Base-by-base conservation (phyloP, 2,329 filamentous ascomycete species). In the Furcasterigmium sp. region DNA sequence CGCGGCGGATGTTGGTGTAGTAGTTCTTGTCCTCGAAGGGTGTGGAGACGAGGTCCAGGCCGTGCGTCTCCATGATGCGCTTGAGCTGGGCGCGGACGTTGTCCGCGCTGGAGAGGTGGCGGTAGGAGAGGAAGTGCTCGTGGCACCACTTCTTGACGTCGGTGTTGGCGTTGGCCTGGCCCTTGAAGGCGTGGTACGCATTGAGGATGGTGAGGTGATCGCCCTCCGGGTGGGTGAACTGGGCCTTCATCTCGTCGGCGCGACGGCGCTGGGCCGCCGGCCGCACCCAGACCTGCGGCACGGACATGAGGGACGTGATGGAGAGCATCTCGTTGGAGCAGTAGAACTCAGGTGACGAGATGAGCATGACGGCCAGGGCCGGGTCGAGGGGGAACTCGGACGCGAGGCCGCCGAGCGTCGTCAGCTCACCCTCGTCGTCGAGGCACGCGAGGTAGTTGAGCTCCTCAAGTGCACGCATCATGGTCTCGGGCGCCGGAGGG, bases 281-380 rank as follows among this genome's bases (percentile, higher is more conserved):
- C 8, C 93, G 87, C 23, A 95, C 80, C 61, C 95, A 98, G 47
- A 97, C 81, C 61, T 96, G 88, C 1, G 93, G 93, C 10, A 97
- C 93, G 0, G 91, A 97, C 17, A 98, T 80, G 10, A 98, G 79
- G 1, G 93, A 86, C 1, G 91, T 95, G 55, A 98, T 86, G 34
- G 93, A 97, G 13, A 98, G 77, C 32, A 98, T 93, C 71, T 98
- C 93, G 65, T 97, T 97, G 37, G 91, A 95, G 75, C 93, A 98
- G 70, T 93, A 95, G 67, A 98, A 98, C 60, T 98, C 93, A 10
- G 93, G 91, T 8, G 91, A 95, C 10, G 86, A 91, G 63, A 98
- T 96, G 45, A 98, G 78, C 93, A 98, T 97, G 50, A 98, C 94
- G 1, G 93, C 93, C 26, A 98, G 73, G 1, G 90, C 82, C 2